Evolutionary conservation across 441 rosid genomes (phyloP), one percentile per base, ranked within the genome.

Genomic region (Biscutella laevigata): DNA sequence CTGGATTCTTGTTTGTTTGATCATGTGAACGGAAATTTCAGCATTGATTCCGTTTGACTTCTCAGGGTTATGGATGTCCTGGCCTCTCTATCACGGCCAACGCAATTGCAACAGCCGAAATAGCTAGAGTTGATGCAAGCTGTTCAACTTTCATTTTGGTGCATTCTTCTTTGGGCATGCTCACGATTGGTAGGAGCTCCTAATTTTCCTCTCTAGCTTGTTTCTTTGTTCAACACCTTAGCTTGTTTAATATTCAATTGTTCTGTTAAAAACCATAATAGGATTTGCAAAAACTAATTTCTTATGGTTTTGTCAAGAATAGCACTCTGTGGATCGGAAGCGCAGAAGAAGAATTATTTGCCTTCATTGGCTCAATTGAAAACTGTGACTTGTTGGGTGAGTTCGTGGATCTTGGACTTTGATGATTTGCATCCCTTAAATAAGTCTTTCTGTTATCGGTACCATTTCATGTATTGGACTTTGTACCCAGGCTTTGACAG

Each of bases 61-160:
- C 59, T 51, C 69, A 88, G 97, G 95, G 95, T 63, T 86, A 84
- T 69, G 99, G 85, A 26, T 92, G 97, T 68, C 99, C 97, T 34
- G 97, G 95, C 38, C 76, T 81, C 34, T 81, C 97, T 47, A 56
- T 88, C 27, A 74, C 83, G 36, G 95, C 65, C n/a, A 76, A 71
- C 62, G 94, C 92, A 43, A 4, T 86, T 62, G 74, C 85, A 25
- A 53, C 17, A 0, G 94, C 97, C 4, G 99, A 88, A 74, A 36
- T 88, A 57, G 86, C 97, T 59, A 78, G 97, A 78, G 99, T 92
- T 63, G 97, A 92, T 81, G 99, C 95, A n/a, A 88, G 97, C 53
- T 82, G 88, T 69, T 73, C 83, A 12, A 88, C 95, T 40, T 92
- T 86, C 74, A 47, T 82, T 48, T 72, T 92, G 81, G 97, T 78